phyloP scores from a whole-genome alignment of 1,139 yeast species.

The Meyerozyma sp. region DNA sequence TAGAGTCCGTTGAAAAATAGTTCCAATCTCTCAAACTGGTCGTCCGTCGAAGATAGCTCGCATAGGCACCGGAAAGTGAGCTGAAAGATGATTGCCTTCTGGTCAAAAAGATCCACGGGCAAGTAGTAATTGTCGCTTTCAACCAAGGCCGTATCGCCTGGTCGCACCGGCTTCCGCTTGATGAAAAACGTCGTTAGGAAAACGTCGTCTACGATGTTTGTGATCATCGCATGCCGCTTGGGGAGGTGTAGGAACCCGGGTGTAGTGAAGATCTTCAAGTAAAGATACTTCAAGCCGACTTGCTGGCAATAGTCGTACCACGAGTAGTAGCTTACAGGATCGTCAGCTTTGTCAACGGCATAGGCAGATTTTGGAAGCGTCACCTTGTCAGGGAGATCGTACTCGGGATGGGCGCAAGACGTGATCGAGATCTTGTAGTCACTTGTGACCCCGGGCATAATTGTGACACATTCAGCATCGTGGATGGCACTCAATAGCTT shows the following conservation, averaged over 20 bases:
- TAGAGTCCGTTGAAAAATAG: conserved; percentile 11
- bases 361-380: conserved; percentile 4
- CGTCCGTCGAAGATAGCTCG: conserved; percentile 11
- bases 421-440: conserved; percentile 5
- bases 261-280: conserved; percentile 9
- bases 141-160: conserved; percentile 3
- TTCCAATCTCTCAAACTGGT: conserved; percentile 12
- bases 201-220: conserved; percentile 7
- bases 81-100: conserved; percentile 11
- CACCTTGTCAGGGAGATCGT: conserved; percentile 2
- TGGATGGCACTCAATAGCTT: conserved; percentile 8
- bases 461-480: conserved; percentile 6
- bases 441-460: conserved; percentile 8
- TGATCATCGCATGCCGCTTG: conserved; percentile 11
- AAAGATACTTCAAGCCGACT: conserved; percentile 8
- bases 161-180: conserved; percentile 6
- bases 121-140: conserved; percentile 9
- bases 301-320: conserved; percentile 12
- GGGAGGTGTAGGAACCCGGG: conserved; percentile 10
- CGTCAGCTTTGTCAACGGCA: conserved; percentile 4
- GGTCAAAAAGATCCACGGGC: conserved; percentile 9
- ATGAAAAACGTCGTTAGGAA: conserved; percentile 10
- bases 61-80: conserved; percentile 9
- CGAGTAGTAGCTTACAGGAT: conserved; percentile 5
- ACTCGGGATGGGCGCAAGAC: conserved; percentile 13